Percentiles rank a stretch among this genome's conserved stretches.
These are phyloP conservation scores for Sporothrix protearum DNA, from an alignment of 2,329 filamentous ascomycete genomes.

Conservation along the genomic window DNA sequence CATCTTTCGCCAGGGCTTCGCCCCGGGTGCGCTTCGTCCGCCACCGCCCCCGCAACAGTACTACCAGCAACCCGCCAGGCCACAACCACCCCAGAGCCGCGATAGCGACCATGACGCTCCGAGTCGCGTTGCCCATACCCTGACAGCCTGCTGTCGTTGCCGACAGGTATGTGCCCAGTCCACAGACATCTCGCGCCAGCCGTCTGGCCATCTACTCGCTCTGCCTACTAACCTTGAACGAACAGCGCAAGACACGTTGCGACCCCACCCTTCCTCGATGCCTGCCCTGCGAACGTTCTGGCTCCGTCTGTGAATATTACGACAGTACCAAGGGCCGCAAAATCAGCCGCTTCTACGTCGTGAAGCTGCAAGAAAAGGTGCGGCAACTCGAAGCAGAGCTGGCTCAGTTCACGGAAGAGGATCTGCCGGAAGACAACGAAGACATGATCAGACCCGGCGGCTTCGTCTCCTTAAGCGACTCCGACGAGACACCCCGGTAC, in stretches of 20 bases:
- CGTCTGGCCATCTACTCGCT: not conserved
- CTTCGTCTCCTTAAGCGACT: slow-evolving; percentile 77
- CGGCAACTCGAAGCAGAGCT: slow-evolving; percentile 78
- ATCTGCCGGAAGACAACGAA: slow-evolving; percentile 69
- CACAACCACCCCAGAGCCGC: not conserved
- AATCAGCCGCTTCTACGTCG: slow-evolving; percentile 87
- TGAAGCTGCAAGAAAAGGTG: slow-evolving; percentile 84
- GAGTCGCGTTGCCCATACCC: slow-evolving; percentile 68
- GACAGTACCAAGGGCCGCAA: slow-evolving; percentile 82
- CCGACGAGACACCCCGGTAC: slow-evolving; percentile 82
- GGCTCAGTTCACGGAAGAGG: slow-evolving; percentile 71
- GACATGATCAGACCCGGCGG: slow-evolving; percentile 84
- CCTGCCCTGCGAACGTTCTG: slow-evolving; percentile 85
- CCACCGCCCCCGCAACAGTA: slow-evolving; percentile 34
- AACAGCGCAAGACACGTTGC: slow-evolving; percentile 89
- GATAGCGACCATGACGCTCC: slow-evolving; percentile 43
- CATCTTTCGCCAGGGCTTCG: slow-evolving; percentile 58
- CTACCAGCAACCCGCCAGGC: slow-evolving; percentile 29
- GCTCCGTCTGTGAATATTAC: slow-evolving; percentile 90
- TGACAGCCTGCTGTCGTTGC: slow-evolving; percentile 77
- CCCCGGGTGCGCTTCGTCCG: slow-evolving; percentile 42
- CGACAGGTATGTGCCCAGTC: slow-evolving; percentile 59
- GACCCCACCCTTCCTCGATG: slow-evolving; percentile 90
- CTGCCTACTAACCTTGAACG: not conserved
- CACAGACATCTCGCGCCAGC: not conserved